Base-by-base conservation (phyloP, 805 yeast species). In the Candida sakaeoensis region DNA sequence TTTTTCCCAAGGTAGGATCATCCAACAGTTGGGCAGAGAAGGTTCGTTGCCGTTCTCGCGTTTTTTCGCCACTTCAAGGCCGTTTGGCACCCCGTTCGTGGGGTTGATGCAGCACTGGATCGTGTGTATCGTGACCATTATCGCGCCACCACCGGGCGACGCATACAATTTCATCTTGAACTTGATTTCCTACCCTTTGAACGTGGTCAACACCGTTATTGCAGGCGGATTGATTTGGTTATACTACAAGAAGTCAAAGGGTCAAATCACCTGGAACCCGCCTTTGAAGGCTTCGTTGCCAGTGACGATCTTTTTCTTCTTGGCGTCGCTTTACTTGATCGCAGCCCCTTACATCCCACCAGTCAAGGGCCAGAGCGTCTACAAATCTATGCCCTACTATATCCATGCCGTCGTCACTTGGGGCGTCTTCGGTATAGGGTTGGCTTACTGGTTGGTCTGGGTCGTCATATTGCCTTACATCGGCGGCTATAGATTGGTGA, bases 91-190 rank as follows among this genome's bases (percentile, higher is more conserved):
- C 2, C 95, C 95, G 32, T 61, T 77, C 46, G 75, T 79, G 31
- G 95, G 91, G 37, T 65, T 86, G 39, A 69, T 80, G 50, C 83
- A 83, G 58, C 95, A 86, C 57, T 85, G 86, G 77, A 59, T 81
- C 33, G 81, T 85, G 13, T 84, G 90, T 65, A 61, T 82, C 29
- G 69, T 86, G 38, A 80, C 88, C 36, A 77, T 87, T 44, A 54
- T 85, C 33, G 93, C 91, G 3, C 86, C 87, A 30, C 91, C 93
- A 14, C 85, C 90, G 18, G 95, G 93, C 42, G 95, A 85, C 55
- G 95, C 95, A 35, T 86, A 85, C 66, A 82, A 84, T 60, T 83
- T 87, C 57, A 78, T 86, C 49, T 58, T 84, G 60, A 85, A 87
- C 61, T 70, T 87, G 66, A 82, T 85, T 51, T 80, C 91, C 2